Evolutionary conservation across 495 filamentous ascomycete species (phyloP).

Genomic region (Aspergillus biplanus): DNA sequence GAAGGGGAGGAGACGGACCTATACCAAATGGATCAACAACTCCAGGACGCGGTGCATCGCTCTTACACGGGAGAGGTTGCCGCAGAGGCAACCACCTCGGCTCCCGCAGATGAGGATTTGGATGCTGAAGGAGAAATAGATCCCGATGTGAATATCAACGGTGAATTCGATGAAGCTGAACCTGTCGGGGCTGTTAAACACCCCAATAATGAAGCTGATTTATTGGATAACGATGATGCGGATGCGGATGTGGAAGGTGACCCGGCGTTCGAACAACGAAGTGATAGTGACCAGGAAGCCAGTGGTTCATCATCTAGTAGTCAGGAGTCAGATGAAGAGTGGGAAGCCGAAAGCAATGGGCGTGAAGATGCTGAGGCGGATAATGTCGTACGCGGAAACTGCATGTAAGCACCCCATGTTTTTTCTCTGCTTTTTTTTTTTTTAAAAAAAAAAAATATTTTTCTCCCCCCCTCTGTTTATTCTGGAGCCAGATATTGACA

Average conservation of each 20-base stretch:
- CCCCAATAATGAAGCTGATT: constrained; percentile 53
- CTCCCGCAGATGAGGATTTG: constrained; percentile 34
- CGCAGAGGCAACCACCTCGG: constrained; percentile 41
- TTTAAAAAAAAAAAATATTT: constrained; percentile 3
- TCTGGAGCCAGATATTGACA: constrained; percentile 28
- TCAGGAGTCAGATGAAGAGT: constrained; percentile 71
- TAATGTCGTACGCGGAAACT: constrained; percentile 60
- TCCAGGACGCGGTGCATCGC: constrained; percentile 56
- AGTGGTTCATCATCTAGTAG: constrained; percentile 61
- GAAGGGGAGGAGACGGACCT: constrained; percentile 55
- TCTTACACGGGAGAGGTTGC: constrained; percentile 56
- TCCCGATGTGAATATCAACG: constrained; percentile 30
- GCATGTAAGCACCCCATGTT: constrained; percentile 60
- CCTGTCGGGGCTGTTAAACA: constrained; percentile 79
- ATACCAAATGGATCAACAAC: constrained; percentile 50
- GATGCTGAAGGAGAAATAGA: constrained; percentile 37
- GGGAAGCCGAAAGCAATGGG: constrained; percentile 65
- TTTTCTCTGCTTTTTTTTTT: constrained; percentile 17
- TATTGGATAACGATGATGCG: constrained; percentile 47
- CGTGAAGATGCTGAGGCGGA: constrained; percentile 70
- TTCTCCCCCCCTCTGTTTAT: neutral
- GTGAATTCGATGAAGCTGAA: constrained; percentile 55
- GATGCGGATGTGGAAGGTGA: constrained; percentile 50
- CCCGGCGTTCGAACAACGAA: constrained; percentile 43
- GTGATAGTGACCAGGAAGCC: constrained; percentile 47